Conservation (phyloP, 495 filamentous ascomycete genomes). For the Hypoxylon trugodes region DNA sequence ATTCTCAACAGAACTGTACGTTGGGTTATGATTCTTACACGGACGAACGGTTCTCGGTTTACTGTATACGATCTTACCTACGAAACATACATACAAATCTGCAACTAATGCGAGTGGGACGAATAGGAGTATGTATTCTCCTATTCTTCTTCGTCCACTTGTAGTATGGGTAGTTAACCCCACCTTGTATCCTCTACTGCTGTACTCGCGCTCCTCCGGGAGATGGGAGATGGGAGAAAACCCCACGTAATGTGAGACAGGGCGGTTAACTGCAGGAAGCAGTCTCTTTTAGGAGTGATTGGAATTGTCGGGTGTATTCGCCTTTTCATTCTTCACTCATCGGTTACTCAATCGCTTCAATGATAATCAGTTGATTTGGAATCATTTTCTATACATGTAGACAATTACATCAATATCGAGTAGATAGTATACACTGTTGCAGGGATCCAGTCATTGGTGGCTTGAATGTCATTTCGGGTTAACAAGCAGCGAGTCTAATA, state of each 20-base stretch:
- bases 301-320: neutral
- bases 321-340: neutral
- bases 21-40: slow-evolving; percentile 7
- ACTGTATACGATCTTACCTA: slow-evolving; percentile 1
- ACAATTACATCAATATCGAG: neutral
- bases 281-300: neutral
- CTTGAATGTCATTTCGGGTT: slow-evolving; percentile 20
- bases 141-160: too few relatives aligned
- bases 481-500: slow-evolving; percentile 26
- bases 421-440: neutral
- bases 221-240: neutral
- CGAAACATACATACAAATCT: slow-evolving; percentile 6
- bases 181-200: neutral
- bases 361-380: slow-evolving; percentile 7
- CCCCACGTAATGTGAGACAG: slow-evolving; percentile 1
- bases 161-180: too few relatives aligned
- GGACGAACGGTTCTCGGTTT: slow-evolving; percentile 25
- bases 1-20: slow-evolving; percentile 14
- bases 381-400: slow-evolving; percentile 1
- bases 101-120: slow-evolving; percentile 2
- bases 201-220: neutral
- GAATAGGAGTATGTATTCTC: neutral
- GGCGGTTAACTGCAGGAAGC: slow-evolving; percentile 5
- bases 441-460: neutral
- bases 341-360: neutral